These are phyloP conservation scores for Aphanomyces cochlioides DNA, from an alignment of 352 stramenopile genomes.

Conservation along the genomic window DNA sequence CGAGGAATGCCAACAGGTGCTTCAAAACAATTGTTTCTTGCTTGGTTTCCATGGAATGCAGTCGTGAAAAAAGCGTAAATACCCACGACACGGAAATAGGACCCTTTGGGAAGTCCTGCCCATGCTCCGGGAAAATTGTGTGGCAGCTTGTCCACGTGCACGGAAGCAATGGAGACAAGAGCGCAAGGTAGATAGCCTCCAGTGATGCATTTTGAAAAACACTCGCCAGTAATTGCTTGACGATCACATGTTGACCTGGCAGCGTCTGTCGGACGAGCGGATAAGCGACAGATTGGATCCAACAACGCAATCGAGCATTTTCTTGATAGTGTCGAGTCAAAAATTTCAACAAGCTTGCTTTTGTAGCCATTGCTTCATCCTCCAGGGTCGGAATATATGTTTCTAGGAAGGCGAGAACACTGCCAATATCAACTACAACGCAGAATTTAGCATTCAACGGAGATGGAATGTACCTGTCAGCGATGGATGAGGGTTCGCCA, in stretches of 20 bases:
- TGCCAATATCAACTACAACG: background rate
- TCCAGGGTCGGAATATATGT: background rate
- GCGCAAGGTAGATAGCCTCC: background rate
- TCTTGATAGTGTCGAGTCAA: no score
- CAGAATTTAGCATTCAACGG: no score
- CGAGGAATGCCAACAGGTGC: background rate
- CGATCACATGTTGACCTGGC: background rate
- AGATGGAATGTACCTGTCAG: background rate
- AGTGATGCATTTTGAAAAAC: background rate
- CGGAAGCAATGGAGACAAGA: background rate
- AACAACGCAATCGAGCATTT: background rate
- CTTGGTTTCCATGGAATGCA: slow-evolving; percentile 12
- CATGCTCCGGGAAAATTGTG: slow-evolving; percentile 5
- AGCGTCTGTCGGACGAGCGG: background rate
- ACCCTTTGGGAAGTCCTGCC: background rate
- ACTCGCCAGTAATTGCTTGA: background rate
- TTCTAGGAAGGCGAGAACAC: background rate
- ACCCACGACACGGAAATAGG: slow-evolving; percentile 10
- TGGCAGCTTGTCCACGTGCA: background rate
- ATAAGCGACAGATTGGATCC: background rate
- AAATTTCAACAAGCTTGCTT: no score
- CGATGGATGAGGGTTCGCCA: background rate
- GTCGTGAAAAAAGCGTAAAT: slow-evolving; percentile 16
- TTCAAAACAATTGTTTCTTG: slow-evolving; percentile 9
- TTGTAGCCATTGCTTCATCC: no score